Evolutionary conservation across 106 monocot genomes (phyloP), one percentile per base, ranked within the genome.

Genomic region (Chionographis japonica): DNA sequence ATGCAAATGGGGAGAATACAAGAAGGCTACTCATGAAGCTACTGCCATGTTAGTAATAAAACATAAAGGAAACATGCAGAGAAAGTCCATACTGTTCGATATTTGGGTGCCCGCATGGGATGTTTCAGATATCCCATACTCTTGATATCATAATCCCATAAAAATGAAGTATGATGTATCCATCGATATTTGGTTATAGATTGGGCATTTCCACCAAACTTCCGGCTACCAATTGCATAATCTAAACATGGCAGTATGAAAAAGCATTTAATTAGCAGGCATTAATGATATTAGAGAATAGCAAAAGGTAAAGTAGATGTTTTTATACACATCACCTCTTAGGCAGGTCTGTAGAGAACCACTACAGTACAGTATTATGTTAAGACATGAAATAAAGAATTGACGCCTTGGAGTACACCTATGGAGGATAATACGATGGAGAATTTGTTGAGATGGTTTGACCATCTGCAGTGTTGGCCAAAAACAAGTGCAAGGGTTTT

Each of bases 181-280:
- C 97, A 97, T 57, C 86, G 69, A 58, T 83, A 74, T 79, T 82
- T 92, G 0, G 82, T 92, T 46, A 97, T 85, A 12, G 97, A 92
- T 58, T 92, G 97, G 55, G 97, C 92, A 85, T 97, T 97, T 56
- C 97, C 97, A 73, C 92, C 92, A 77, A 97, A 89, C 42, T 91
- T 91, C 1, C 69, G 73, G 68, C 61, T 62, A 61, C 80, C 78
- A 82, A 92, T 87, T 64, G 75, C 92, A 85, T 95, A 95, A 77
- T 95, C 95, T 95, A 74, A 51, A 79, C 75, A 83, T 37, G 35
- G n/a, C 12, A 40, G 13, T 19, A 50, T 62, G 12, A 13, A 43
- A 52, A 18, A 73, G 13, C 3, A 68, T 18, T 6, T 12, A 20
- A 68, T 60, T 40, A 72, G 53, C 60, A 62, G 3, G 35, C 42